phyloP scores from a whole-genome alignment of 352 stramenopile genomes.

The Pythium pyrilobum region DNA sequence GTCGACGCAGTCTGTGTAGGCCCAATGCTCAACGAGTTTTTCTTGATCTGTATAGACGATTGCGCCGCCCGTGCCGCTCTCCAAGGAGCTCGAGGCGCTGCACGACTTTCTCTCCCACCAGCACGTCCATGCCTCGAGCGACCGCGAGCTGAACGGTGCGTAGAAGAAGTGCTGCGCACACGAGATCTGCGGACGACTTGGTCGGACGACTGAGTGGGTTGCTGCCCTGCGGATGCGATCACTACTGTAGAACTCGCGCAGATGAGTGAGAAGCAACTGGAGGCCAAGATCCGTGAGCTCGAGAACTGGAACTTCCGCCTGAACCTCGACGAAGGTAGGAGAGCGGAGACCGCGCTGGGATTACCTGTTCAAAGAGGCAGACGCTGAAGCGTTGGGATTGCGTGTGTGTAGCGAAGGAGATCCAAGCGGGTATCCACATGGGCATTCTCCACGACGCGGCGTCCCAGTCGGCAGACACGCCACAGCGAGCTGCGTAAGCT shows the following conservation, averaged over 20 bases:
- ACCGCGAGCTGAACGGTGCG: constrained; percentile 44
- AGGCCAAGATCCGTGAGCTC: constrained; percentile 66
- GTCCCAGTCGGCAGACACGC: background rate
- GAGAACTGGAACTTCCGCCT: constrained; percentile 81
- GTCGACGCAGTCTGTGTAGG: background rate
- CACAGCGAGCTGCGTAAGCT: background rate
- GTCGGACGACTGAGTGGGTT: too few species aligned
- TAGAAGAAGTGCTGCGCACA: background rate
- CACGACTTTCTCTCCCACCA: constrained; percentile 54
- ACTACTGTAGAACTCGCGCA: constrained; percentile 33
- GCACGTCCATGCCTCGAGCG: constrained; percentile 20
- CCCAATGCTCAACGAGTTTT: too few species aligned
- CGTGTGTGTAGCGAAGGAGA: constrained; percentile 11
- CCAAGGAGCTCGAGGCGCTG: constrained; percentile 46
- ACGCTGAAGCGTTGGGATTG: constrained; percentile 9
- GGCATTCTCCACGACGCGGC: constrained; percentile 25
- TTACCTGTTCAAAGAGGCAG: background rate
- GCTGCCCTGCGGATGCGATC: too few species aligned
- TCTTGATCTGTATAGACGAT: constrained; percentile 48
- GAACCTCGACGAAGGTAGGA: constrained; percentile 68
- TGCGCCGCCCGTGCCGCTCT: constrained; percentile 38
- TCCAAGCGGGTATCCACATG: constrained; percentile 30
- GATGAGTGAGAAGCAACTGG: constrained; percentile 61
- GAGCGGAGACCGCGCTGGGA: background rate
- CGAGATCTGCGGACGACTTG: background rate